phyloP scores from a whole-genome alignment of 1,284 basidiomycete species.

The Cutaneotrichosporon cutaneum region DNA sequence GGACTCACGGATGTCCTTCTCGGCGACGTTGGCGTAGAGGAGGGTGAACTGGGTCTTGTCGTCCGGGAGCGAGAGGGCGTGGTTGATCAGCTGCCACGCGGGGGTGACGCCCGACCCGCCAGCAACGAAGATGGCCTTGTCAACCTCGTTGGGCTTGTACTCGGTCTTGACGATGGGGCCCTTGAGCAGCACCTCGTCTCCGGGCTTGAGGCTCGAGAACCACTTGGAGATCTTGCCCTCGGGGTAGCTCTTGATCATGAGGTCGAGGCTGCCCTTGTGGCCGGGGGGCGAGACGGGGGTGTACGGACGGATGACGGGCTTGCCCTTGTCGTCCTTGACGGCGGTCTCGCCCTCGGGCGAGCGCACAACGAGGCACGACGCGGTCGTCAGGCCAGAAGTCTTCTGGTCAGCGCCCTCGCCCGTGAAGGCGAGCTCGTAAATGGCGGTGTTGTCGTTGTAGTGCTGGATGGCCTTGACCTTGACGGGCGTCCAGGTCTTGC shows the following conservation, averaged over 20 bases:
- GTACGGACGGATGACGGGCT: constrained; percentile 84
- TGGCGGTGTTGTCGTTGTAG: constrained; percentile 89
- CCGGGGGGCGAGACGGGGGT: constrained; percentile 76
- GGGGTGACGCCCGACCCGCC: constrained; percentile 61
- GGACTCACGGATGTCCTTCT: constrained; percentile 70
- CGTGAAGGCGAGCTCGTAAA: constrained; percentile 82
- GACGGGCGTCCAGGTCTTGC: constrained; percentile 55
- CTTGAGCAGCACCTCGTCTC: constrained; percentile 83
- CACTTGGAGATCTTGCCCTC: constrained; percentile 73
- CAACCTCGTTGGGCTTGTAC: constrained; percentile 80
- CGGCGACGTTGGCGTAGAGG: constrained; percentile 86
- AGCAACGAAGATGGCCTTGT: constrained; percentile 82
- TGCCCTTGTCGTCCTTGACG: constrained; percentile 71
- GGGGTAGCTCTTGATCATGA: constrained; percentile 77
- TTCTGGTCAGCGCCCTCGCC: constrained; percentile 63
- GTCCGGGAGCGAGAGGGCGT: constrained; percentile 65
- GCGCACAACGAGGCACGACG: constrained; percentile 60
- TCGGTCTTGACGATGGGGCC: constrained; percentile 82
- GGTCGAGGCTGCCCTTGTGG: constrained; percentile 68
- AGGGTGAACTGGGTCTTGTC: constrained; percentile 97
- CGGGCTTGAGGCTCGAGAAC: constrained; percentile 69
- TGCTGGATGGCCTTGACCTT: constrained; percentile 77
- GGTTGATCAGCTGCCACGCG: constrained; percentile 62
- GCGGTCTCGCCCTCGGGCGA: constrained; percentile 53
- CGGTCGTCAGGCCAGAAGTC: constrained; percentile 66